Evolutionary conservation across 2,329 filamentous ascomycete genomes (phyloP), one percentile per base, ranked within the genome.

Genomic region (Penicillium decumbens): DNA sequence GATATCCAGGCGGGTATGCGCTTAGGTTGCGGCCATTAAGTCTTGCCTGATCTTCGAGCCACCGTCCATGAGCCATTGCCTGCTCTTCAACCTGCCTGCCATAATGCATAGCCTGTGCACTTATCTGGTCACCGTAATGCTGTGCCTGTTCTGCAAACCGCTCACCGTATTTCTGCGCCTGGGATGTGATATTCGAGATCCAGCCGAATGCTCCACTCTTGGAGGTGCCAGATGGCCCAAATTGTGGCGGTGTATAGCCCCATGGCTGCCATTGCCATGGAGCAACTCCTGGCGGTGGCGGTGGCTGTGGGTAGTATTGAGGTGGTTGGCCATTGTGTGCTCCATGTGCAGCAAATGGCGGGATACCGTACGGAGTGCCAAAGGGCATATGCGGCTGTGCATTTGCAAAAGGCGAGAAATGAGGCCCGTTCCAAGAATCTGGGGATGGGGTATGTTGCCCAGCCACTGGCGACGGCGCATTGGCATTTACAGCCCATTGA

Each of bases 141-240:
- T 59, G 51, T 1, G 67, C 69, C 47, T 70, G 68, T 43, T 69
- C 63, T 12, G 59, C 57, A 23, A 71, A 63, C 8, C 67, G 66
- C 40, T 72, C 68, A 3, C 69, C 69, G 37, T 72, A 72, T 43
- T 70, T 68, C 47, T 72, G 67, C 8, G 70, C 69, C 40, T 70
- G 66, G 3, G 65, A 61, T 38, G 66, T 65, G 10, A 73, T 47
- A 6, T 65, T 62, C 1, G 66, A 59, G 9, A 71, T 62, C 66
- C 69, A 72, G 18, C 63, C 59, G 1, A 64, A 32, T 3, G 66
- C 55, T 0, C 68, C 62, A 24, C 61, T 52, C 51, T 68, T 67
- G 9, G 57, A 53, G 6, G 39, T 42, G 24, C 55, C 46, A 4
- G 53, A 53, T 15, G 51, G 60, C 12, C 47, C 52, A 38, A 56